Evolutionary conservation across 805 yeast species (phyloP).

Genomic region (Priceomyces melissophilus): DNA sequence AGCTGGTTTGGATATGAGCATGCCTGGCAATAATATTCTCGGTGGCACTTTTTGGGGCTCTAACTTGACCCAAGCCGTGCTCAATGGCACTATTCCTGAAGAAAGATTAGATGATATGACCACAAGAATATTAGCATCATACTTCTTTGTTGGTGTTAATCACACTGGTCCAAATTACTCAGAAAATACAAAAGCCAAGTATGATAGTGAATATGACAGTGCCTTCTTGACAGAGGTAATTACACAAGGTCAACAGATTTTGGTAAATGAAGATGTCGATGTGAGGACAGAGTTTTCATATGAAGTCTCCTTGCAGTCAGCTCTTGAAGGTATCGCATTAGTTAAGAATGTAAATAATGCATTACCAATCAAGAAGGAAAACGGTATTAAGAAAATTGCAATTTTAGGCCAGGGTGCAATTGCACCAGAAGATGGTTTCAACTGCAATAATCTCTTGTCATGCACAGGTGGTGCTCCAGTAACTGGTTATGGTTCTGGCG

Average conservation of each 20-base stretch:
- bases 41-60: slow-evolving; percentile 48
- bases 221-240: slow-evolving; percentile 13
- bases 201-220: not conserved
- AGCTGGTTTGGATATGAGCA: slow-evolving; percentile 61
- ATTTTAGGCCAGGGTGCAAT: slow-evolving; percentile 8
- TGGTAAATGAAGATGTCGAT: slow-evolving; percentile 28
- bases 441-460: not conserved
- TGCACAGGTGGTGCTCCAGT: slow-evolving; percentile 4
- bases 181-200: not conserved
- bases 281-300: slow-evolving; percentile 43
- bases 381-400: slow-evolving; percentile 4
- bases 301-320: slow-evolving; percentile 30
- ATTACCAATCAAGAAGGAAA: slow-evolving; percentile 6
- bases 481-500: slow-evolving; percentile 4
- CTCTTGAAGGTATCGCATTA: slow-evolving; percentile 9
- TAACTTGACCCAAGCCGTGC: slow-evolving; percentile 42
- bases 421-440: slow-evolving; percentile 1
- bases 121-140: slow-evolving; percentile 3
- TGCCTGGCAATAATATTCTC: slow-evolving; percentile 58
- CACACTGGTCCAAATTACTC: slow-evolving; percentile 5
- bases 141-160: slow-evolving; percentile 1
- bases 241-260: slow-evolving; percentile 18
- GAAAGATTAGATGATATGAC: slow-evolving; percentile 3
- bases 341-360: slow-evolving; percentile 9
- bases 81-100: slow-evolving; percentile 37